A percentile compares a stretch with the other conserved stretches of the same genome.
Conservation (phyloP, 768 basidiomycete species). For the Leccinum aurantiacum region DNA sequence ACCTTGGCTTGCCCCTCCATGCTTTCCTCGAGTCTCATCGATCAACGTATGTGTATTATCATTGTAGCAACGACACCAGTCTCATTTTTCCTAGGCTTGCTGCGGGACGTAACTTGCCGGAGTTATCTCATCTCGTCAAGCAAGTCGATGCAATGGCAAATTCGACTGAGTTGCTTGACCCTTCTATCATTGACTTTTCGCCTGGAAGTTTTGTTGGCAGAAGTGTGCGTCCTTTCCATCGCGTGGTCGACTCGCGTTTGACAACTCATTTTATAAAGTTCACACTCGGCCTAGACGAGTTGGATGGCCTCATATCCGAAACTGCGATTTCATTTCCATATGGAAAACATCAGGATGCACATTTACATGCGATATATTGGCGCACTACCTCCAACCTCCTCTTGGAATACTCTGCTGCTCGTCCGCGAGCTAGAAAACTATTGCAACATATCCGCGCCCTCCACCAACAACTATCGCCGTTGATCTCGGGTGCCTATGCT, state of each 20-base stretch:
- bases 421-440: conserved; percentile 19
- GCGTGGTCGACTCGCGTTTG: not conserved
- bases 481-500: not conserved
- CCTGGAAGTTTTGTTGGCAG: conserved; percentile 29
- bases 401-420: conserved; percentile 33
- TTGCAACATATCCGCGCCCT: conserved; percentile 17
- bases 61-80: not conserved
- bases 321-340: not conserved
- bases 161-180: conserved; percentile 19
- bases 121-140: not conserved
- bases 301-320: conserved; percentile 19
- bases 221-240: conserved; percentile 21
- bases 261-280: conserved; percentile 17
- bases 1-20: conserved; percentile 22
- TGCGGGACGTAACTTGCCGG: not conserved
- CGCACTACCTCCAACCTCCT: conserved; percentile 33
- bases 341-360: conserved; percentile 9
- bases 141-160: conserved; percentile 18
- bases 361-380: conserved; percentile 27
- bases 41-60: conserved; percentile 17
- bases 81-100: conserved; percentile 14
- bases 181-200: conserved; percentile 26
- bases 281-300: conserved; percentile 31
- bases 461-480: conserved; percentile 14
- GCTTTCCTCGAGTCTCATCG: conserved; percentile 23